Evolutionary conservation across 352 stramenopile genomes (phyloP).

Genomic region (Paralagenidium karlingii): DNA sequence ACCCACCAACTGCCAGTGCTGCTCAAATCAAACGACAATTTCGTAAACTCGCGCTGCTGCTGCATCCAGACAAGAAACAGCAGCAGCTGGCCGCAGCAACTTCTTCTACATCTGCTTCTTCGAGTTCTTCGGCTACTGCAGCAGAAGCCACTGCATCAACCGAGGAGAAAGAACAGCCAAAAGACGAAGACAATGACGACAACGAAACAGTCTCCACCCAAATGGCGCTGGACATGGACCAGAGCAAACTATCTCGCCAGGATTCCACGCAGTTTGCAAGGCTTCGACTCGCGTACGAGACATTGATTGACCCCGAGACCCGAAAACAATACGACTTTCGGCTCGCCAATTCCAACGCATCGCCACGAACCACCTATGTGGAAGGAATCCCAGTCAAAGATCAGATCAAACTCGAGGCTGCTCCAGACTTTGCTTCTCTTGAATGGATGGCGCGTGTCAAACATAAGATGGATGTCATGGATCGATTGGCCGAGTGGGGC

Average conservation of each 20-base stretch:
- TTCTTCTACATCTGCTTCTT: not conserved
- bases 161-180: slow-evolving; percentile 3
- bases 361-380: no score
- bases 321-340: slow-evolving; percentile 45
- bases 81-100: slow-evolving; percentile 1
- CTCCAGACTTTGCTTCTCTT: slow-evolving; percentile 59
- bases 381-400: slow-evolving; percentile 20
- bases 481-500: slow-evolving; percentile 56
- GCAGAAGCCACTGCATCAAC: not conserved
- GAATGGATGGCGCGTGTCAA: slow-evolving; percentile 77
- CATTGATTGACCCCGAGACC: slow-evolving; percentile 40
- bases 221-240: no score
- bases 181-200: slow-evolving; percentile 1
- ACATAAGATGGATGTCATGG: slow-evolving; percentile 82
- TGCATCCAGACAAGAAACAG: slow-evolving; percentile 63
- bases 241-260: not conserved
- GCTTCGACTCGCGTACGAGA: slow-evolving; percentile 58
- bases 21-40: slow-evolving; percentile 60
- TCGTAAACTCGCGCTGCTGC: slow-evolving; percentile 35
- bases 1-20: slow-evolving; percentile 7
- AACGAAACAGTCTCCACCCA: not conserved
- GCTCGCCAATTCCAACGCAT: slow-evolving; percentile 11
- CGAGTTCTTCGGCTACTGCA: no score
- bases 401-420: slow-evolving; percentile 51
- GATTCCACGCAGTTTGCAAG: slow-evolving; percentile 49